Evolutionary conservation across 345 rosid species (phyloP), one percentile per base, ranked within the genome.

Genomic region (Psidium guajava): DNA sequence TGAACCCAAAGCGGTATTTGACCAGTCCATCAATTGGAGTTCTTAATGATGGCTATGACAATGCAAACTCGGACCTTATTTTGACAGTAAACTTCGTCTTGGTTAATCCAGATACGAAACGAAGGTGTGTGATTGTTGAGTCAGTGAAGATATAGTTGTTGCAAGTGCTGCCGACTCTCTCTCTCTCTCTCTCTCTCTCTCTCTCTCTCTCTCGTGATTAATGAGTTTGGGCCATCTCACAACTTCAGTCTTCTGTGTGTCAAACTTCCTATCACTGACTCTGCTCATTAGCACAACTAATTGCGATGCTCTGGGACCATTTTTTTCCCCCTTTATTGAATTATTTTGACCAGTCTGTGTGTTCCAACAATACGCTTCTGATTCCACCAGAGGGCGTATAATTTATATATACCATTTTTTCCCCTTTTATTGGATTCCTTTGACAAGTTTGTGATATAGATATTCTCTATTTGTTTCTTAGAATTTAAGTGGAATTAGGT

Each of bases 1-100:
- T 96, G 87, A 96, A 95, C 91, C 99, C 98, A 49, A 98, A 96
- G 93, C 93, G 98, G 86, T 98, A 93, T 91, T 91, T 98, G 93
- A 98, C 99, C 83, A 95, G 93, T 89, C 99, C 99, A 73, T 93
- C 99, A 55, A 91, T 87, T 89, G 99, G 99, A 87, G 95, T 94
- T 84, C 95, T 90, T 89, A 98, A 98, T 86, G 99, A 95, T 89
- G 99, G 99, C 87, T 92, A 86, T 89, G 99, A 96, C 91, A 98
- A 98, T 90, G 95, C 89, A 89, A 95, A 96, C 90, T 96, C 98
- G 10, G 99, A 98, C 89, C 98, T 98, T 82, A 96, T 98, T 92
- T 91, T 98, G 87, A 85, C 95, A 28, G 99, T 94, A 83, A 98
- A 98, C 90, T 91, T 85, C 88, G 87, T 88, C 81, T 89, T 98